Evolutionary conservation across 2,329 filamentous ascomycete genomes (phyloP).

Genomic region (Neofusicoccum kwambonambiense): DNA sequence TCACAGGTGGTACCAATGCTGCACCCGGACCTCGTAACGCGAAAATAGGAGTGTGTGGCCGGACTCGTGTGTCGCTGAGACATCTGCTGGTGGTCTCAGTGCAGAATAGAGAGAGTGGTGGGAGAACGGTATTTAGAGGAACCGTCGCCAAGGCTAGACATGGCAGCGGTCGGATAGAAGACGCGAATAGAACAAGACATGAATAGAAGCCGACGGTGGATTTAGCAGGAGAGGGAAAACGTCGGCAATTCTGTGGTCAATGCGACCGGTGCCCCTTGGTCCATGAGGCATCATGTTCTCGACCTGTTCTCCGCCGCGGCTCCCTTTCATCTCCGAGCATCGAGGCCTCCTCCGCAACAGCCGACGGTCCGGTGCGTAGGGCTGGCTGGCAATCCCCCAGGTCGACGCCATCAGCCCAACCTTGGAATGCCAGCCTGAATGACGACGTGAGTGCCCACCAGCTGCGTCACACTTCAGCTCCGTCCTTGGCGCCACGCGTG

Average conservation of each 20-base stretch:
- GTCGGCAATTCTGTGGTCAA: neutral
- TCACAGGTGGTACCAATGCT: too few relatives aligned
- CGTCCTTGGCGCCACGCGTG: neutral
- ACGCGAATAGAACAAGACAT: conserved; percentile 1
- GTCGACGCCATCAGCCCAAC: neutral
- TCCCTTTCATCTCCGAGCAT: conserved; percentile 9
- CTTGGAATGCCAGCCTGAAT: neutral
- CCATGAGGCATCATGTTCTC: neutral
- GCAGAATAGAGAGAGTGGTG: neutral
- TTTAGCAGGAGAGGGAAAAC: neutral
- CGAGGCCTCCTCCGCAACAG: conserved; percentile 2
- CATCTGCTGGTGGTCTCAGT: too few relatives aligned
- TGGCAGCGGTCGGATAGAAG: neutral
- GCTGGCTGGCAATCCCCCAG: conserved; percentile 3
- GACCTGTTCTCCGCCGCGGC: neutral
- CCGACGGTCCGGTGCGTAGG: neutral
- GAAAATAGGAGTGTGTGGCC: too few relatives aligned
- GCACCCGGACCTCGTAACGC: neutral
- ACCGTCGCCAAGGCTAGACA: neutral
- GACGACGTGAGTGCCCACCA: neutral
- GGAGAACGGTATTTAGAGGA: neutral
- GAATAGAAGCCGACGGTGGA: neutral
- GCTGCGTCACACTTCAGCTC: neutral
- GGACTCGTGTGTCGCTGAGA: too few relatives aligned
- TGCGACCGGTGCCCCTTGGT: conserved; percentile 5